Evolutionary conservation across 2,329 filamentous ascomycete species (phyloP).

Genomic region (Colletotrichum tropicicola): DNA sequence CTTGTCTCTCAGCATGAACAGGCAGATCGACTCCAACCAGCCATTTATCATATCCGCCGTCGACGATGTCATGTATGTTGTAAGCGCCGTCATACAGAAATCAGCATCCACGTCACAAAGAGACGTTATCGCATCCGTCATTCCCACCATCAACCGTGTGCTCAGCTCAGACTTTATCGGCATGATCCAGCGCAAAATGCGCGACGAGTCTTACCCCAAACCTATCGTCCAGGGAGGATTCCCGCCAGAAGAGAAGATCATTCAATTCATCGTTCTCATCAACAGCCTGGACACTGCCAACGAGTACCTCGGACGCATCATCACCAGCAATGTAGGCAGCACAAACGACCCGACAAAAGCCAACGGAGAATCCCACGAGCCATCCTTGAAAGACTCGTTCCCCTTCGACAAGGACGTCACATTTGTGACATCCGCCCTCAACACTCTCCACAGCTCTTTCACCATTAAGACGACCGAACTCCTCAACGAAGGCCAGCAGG

Average conservation of each 20-base stretch:
- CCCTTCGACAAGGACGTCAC: constrained; percentile 80
- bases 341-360: constrained; percentile 43
- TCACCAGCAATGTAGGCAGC: constrained; percentile 70
- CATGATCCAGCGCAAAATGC: constrained; percentile 98
- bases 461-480: constrained; percentile 82
- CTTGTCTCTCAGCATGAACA: constrained; percentile 78
- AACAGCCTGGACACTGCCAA: constrained; percentile 95
- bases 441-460: constrained; percentile 76
- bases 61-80: constrained; percentile 99
- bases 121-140: constrained; percentile 78
- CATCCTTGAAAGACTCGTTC: constrained; percentile 71
- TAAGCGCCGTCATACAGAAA: constrained; percentile 89
- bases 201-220: constrained; percentile 92
- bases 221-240: constrained; percentile 79
- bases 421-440: constrained; percentile 74
- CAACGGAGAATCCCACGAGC: constrained; percentile 46
- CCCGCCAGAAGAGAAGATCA: constrained; percentile 87
- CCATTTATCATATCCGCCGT: constrained; percentile 96
- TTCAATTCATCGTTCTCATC: constrained; percentile 90
- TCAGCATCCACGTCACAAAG: constrained; percentile 87
- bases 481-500: constrained; percentile 82
- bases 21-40: constrained; percentile 77
- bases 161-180: constrained; percentile 91
- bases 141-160: constrained; percentile 82
- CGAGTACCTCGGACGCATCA: constrained; percentile 90